Evolutionary conservation across 2,329 filamentous ascomycete genomes (phyloP).

Genomic region (Penicillium rolfsii): DNA sequence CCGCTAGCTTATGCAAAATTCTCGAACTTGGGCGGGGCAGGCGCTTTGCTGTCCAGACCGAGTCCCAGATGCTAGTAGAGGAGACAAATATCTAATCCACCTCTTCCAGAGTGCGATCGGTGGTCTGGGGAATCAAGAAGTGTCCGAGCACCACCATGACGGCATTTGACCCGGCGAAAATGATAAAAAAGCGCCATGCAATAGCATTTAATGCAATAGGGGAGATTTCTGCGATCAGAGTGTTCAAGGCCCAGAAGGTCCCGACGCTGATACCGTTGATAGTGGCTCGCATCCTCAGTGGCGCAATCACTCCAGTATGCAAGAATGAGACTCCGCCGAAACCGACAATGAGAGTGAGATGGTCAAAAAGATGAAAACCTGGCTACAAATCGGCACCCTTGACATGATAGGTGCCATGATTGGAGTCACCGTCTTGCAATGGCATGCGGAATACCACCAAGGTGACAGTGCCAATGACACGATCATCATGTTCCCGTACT

Average conservation of each 20-base stretch:
- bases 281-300: constrained; percentile 13
- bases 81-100: constrained; percentile 18
- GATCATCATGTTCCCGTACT: constrained; percentile 21
- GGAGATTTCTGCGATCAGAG: constrained; percentile 16
- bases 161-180: constrained; percentile 14
- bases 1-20: not conserved
- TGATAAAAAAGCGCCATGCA: constrained; percentile 16
- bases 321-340: constrained; percentile 15
- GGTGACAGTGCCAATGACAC: not conserved
- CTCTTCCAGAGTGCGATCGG: constrained; percentile 18
- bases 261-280: constrained; percentile 16
- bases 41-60: constrained; percentile 9
- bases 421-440: not conserved
- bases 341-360: constrained; percentile 13
- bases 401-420: not conserved
- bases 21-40: not conserved
- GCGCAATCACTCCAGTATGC: constrained; percentile 17
- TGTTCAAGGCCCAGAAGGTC: constrained; percentile 10
- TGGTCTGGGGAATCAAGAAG: constrained; percentile 16
- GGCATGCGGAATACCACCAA: not conserved
- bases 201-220: constrained; percentile 14
- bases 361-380: constrained; percentile 15
- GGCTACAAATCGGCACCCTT: not conserved
- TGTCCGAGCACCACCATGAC: constrained; percentile 13
- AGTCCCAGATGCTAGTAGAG: constrained; percentile 16